Evolutionary conservation across 257 asterid genomes (phyloP), one percentile per base, ranked within the genome.

Genomic region (Prunella vulgaris): DNA sequence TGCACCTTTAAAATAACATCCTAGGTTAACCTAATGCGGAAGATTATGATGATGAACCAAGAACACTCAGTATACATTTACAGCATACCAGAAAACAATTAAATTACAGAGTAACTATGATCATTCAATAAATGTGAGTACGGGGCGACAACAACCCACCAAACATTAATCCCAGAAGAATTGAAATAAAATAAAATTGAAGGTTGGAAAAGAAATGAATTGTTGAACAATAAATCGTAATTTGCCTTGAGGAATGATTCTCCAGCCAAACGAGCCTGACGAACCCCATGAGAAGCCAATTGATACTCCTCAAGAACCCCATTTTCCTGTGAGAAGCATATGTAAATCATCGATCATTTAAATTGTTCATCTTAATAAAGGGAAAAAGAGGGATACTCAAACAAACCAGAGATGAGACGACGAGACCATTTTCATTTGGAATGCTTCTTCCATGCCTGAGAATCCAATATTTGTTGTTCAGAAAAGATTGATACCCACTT

Each of bases 401-500:
- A 62, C 66, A 49, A 22, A 88, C 98, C 90, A 82, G 65, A 35
- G 99, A 93, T 32, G 99, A 93, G 78, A 93, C 95, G 15, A 93
- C 76, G 15, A 90, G 82, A 32, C 90, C 97, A 76, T 28, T 88
- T 61, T 81, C 83, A 62, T 93, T 93, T 1, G 99, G 99, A 77
- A 93, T 86, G 87, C 99, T 90, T 82, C 83, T 93, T 49, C 99
- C 97, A 64, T 93, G 96, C 71, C 97, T 88, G 40, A 90, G 81
- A 69, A 88, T 79, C 99, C 96, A 93, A 67, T 88, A 88, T 27
- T 75, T 82, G 75, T 93, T 93, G 79, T 74, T 83, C 60, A 88
- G 20, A 57, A 80, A 81, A 38, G 64, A 57, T 30, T 51, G 28
- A 24, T 25, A 49, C 62, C 78, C 72, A 56, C 71, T 66, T 40